phyloP scores from a whole-genome alignment of 768 basidiomycete species.

The Pleurotus eryngii region DNA sequence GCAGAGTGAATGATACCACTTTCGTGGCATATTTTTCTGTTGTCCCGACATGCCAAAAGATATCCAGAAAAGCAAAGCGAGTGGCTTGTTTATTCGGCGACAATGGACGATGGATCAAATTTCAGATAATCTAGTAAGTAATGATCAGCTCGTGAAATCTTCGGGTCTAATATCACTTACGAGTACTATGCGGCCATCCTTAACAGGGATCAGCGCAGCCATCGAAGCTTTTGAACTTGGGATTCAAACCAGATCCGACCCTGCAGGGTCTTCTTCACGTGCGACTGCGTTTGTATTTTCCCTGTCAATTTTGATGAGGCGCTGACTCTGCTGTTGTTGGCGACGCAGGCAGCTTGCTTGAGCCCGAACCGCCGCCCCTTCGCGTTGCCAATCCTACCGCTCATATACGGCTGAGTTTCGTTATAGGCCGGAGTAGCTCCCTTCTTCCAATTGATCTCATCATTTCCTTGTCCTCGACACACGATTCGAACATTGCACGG shows the following conservation, averaged over 20 bases:
- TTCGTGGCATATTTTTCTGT: not conserved
- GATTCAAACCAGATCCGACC: too few relatives aligned
- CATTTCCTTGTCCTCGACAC: not conserved
- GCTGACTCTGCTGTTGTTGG: not conserved
- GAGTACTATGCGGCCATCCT: too few relatives aligned
- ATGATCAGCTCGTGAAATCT: too few relatives aligned
- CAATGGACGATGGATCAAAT: too few relatives aligned
- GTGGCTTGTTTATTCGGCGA: too few relatives aligned
- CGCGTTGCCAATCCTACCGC: not conserved
- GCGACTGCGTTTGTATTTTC: not conserved
- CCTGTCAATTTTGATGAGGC: slow-evolving; percentile 1
- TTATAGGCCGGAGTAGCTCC: not conserved
- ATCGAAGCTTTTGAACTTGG: too few relatives aligned
- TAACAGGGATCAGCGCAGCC: too few relatives aligned
- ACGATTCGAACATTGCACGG: not conserved
- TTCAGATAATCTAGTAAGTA: too few relatives aligned
- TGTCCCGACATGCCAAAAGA: too few relatives aligned
- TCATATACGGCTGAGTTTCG: not conserved
- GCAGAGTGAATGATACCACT: not conserved
- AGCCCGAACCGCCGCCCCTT: not conserved
- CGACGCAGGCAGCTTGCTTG: slow-evolving; percentile 1
- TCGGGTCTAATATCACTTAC: too few relatives aligned
- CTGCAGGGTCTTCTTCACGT: not conserved
- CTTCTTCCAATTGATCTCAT: slow-evolving; percentile 6
- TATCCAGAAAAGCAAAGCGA: too few relatives aligned